Evolutionary conservation across 768 basidiomycete genomes (phyloP), one percentile per base, ranked within the genome.

Genomic region (Podaxis rugospora): DNA sequence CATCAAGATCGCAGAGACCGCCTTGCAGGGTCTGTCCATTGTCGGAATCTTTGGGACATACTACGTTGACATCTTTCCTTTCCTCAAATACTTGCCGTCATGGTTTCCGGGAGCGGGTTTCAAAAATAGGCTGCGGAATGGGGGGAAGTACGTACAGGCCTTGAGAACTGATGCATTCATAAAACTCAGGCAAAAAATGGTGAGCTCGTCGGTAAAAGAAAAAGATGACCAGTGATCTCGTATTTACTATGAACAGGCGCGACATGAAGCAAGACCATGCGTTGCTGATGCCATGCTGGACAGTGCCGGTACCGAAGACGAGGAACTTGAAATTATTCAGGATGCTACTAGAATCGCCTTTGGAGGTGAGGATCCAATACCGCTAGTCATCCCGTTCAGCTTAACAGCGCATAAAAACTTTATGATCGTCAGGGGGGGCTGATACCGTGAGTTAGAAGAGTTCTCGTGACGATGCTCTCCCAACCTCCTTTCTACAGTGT

Each of bases 31-130:
- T 44, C 59, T 74, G 27, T 61, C 69, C 3, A 68, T 70, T 59
- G 63, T 66, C 7, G 64, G 72, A 32, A 62, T 66, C 7, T 62
- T 65, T n/a, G 63, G 63, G 16, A 63, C 50, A 68, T 64, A 80
- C 80, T 55, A 72, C 62, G 61, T 71, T 69, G 71, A 83, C 51
- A 62, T 68, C 16, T 53, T 71, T 44, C 72, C 68, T 23, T 35
- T 60, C 10, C 64, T 73, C 46, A 69, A 64, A 28, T 62, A 70
- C 46, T 23, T 73, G 11, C 70, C 69, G 37, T 42, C 46, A 4
- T 71, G 69, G 70, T 67, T 68, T 27, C 70, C 70, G 9, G 70
- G 70, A 9, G 65, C 69, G 1, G 57, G 63, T 18, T 61, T 61
- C 47, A 51, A 55, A 49, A 32, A 28, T 1, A 55, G 6, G 62